Percentiles rank a stretch among this genome's conserved stretches.
These are phyloP conservation scores for Ramaria rubella DNA, from an alignment of 768 basidiomycete genomes.

Conservation along the genomic window DNA sequence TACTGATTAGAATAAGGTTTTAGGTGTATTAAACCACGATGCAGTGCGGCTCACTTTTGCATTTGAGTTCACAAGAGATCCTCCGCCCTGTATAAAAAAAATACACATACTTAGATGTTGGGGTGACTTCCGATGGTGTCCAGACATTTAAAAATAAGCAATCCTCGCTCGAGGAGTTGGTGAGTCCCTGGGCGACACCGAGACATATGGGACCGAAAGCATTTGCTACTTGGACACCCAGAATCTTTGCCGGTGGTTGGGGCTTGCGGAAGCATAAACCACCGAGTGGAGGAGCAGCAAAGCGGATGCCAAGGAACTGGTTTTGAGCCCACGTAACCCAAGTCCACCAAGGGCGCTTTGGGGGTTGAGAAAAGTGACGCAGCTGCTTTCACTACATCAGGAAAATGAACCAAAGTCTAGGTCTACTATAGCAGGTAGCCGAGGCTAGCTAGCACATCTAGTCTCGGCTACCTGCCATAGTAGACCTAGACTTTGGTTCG, in stretches of 20 bases:
- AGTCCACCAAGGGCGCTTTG: background rate
- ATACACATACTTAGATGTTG: slow-evolving; percentile 10
- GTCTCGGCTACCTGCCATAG: too few relatives aligned
- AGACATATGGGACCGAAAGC: slow-evolving; percentile 6
- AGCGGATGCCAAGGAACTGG: slow-evolving; percentile 39
- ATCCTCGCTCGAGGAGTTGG: slow-evolving; percentile 1
- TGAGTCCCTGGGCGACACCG: background rate
- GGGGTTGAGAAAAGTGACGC: background rate
- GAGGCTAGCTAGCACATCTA: too few relatives aligned
- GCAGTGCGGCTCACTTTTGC: slow-evolving; percentile 4
- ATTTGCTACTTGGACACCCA: background rate
- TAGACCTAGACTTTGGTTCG: too few relatives aligned
- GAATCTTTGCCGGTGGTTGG: slow-evolving; percentile 3
- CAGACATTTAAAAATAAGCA: slow-evolving; percentile 14
- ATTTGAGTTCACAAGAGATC: slow-evolving; percentile 5
- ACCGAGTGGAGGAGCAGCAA: slow-evolving; percentile 47
- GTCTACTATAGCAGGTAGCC: too few relatives aligned
- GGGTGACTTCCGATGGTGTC: slow-evolving; percentile 11
- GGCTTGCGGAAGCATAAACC: slow-evolving; percentile 39
- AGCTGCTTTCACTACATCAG: too few relatives aligned
- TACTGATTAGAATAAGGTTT: background rate
- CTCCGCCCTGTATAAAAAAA: slow-evolving; percentile 16
- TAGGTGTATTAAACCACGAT: background rate
- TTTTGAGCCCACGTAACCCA: slow-evolving; percentile 6
- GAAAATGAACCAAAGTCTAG: too few relatives aligned